Conservation (phyloP, 1,139 yeast species). For the Zhuliangozyma parablackwelliae region DNA sequence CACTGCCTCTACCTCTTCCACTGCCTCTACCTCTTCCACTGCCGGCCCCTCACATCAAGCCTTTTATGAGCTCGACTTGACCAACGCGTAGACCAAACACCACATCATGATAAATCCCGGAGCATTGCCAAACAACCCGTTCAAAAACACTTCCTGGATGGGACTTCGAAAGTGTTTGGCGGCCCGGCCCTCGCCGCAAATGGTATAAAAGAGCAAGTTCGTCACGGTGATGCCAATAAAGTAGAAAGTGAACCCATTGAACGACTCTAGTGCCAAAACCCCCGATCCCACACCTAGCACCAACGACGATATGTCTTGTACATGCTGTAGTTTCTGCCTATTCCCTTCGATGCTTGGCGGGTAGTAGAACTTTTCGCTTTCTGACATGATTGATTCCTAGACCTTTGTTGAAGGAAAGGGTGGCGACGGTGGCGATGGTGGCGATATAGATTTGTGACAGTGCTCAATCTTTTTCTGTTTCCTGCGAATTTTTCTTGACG, state of each 20-base stretch:
- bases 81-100: slow-evolving; percentile 75
- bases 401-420: too few species aligned
- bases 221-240: slow-evolving; percentile 43
- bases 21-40: background rate
- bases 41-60: background rate
- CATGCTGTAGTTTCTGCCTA: slow-evolving; percentile 40
- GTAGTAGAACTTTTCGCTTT: slow-evolving; percentile 4
- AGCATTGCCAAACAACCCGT: slow-evolving; percentile 52
- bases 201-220: slow-evolving; percentile 36
- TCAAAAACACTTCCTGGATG: slow-evolving; percentile 50
- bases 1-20: background rate
- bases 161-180: slow-evolving; percentile 49
- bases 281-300: slow-evolving; percentile 72
- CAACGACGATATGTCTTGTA: slow-evolving; percentile 64
- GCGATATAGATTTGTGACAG: too few species aligned
- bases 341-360: slow-evolving; percentile 30
- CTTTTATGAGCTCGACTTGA: slow-evolving; percentile 18
- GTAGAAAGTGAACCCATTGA: slow-evolving; percentile 59
- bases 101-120: slow-evolving; percentile 80
- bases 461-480: too few species aligned
- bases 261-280: slow-evolving; percentile 61
- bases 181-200: slow-evolving; percentile 43
- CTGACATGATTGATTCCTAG: too few species aligned
- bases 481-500: too few species aligned
- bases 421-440: too few species aligned